A percentile compares a stretch with the other conserved stretches of the same genome.
Evolutionary conservation across 257 asterid species (phyloP).

Genomic region (Henckelia pumila): DNA sequence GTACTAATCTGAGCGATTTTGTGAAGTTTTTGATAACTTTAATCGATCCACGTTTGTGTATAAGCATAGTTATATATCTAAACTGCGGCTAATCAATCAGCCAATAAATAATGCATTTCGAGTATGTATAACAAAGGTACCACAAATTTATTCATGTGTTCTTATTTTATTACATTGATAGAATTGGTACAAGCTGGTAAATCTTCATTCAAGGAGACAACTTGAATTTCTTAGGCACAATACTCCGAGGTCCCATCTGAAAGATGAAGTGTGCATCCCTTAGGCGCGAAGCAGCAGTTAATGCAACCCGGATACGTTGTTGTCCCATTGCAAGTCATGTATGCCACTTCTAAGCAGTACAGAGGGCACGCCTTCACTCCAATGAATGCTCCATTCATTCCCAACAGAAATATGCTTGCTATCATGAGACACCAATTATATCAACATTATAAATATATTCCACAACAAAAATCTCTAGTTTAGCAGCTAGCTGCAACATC

Average conservation of each 20-base stretch:
- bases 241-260: slow-evolving; percentile 13
- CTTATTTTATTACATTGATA: too few relatives aligned
- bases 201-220: not conserved
- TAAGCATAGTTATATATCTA: too few relatives aligned
- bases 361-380: not conserved
- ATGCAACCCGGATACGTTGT: slow-evolving; percentile 5
- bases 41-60: too few relatives aligned
- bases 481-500: not conserved
- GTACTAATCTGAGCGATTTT: too few relatives aligned
- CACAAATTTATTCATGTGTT: too few relatives aligned
- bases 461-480: not conserved
- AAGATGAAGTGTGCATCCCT: slow-evolving; percentile 32
- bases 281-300: slow-evolving; percentile 29
- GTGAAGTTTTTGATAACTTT: too few relatives aligned
- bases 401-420: slow-evolving; percentile 7
- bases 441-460: too few relatives aligned
- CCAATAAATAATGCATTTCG: too few relatives aligned
- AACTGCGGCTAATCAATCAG: too few relatives aligned
- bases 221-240: slow-evolving; percentile 3
- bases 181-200: too few relatives aligned
- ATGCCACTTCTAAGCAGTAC: not conserved
- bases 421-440: too few relatives aligned
- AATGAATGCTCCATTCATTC: not conserved
- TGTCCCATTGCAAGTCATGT: slow-evolving; percentile 11
- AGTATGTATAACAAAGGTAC: too few relatives aligned